A percentile compares a stretch with the other conserved stretches of the same genome.
phyloP scores from a whole-genome alignment of 2,329 filamentous ascomycete genomes.

The Chrysoporthe cubensis region DNA sequence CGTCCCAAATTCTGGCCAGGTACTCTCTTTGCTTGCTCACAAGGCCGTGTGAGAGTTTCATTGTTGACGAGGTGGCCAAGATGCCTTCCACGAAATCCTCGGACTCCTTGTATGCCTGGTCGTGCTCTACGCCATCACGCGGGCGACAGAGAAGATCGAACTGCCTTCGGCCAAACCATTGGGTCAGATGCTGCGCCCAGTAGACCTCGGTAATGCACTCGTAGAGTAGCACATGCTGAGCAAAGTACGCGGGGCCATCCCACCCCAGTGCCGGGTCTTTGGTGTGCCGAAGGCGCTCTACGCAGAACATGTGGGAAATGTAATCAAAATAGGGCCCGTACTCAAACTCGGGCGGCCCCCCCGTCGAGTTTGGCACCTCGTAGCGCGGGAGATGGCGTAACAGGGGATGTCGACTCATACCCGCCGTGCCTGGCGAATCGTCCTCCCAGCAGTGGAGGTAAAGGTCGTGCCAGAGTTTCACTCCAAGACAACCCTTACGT shows the following conservation, averaged over 20 bases:
- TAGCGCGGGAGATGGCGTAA: conserved; percentile 12
- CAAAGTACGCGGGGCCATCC: conserved; percentile 17
- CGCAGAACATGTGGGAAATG: conserved; percentile 6
- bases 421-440: conserved; percentile 31
- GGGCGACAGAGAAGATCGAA: conserved; percentile 16
- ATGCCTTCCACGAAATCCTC: conserved; percentile 21
- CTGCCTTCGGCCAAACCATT: conserved; percentile 8
- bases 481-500: conserved; percentile 46
- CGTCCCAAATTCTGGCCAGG: conserved; percentile 20
- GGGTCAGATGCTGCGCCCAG: conserved; percentile 15
- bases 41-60: conserved; percentile 21
- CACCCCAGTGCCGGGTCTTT: conserved; percentile 4
- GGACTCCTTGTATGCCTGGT: conserved; percentile 13
- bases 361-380: conserved; percentile 6
- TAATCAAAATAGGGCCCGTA: conserved; percentile 4
- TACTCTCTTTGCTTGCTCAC: neutral
- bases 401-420: conserved; percentile 36
- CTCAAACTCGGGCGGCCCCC: neutral
- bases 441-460: conserved; percentile 43
- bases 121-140: neutral
- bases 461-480: conserved; percentile 47
- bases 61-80: conserved; percentile 15
- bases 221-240: conserved; percentile 14
- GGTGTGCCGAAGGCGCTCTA: conserved; percentile 12
- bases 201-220: conserved; percentile 9